Conservation (phyloP, 768 basidiomycete species). For the Serendipita indica region DNA sequence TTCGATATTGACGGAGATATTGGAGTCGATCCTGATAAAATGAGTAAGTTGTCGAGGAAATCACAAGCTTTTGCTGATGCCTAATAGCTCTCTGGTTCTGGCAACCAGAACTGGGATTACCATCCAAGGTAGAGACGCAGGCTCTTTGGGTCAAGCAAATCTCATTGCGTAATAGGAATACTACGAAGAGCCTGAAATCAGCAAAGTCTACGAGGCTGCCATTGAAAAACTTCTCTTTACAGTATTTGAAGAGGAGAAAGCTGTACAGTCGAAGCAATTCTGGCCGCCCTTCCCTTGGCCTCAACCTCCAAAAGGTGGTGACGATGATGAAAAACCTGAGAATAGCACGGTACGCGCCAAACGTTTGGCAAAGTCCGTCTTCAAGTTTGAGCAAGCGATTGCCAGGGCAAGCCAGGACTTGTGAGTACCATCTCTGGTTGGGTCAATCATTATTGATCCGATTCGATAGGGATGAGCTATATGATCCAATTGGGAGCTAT, state of each 20-base stretch:
- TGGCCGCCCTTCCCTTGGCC: conserved; percentile 20
- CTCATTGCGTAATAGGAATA: conserved; percentile 46
- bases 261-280: conserved; percentile 11
- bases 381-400: conserved; percentile 64
- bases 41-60: too few species aligned
- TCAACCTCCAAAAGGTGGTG: conserved; percentile 59
- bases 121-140: conserved; percentile 49
- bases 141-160: conserved; percentile 1
- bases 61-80: too few species aligned
- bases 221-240: conserved; percentile 50
- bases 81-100: conserved; percentile 75
- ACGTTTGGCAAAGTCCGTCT: conserved; percentile 52
- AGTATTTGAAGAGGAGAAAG: conserved; percentile 37
- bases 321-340: conserved; percentile 38
- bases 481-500: conserved; percentile 76
- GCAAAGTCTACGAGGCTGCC: conserved; percentile 54
- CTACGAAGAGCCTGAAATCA: conserved; percentile 59
- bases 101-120: conserved; percentile 68
- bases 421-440: conserved; percentile 26
- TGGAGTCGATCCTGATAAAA: conserved; percentile 69
- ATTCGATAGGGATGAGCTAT: conserved; percentile 52
- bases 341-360: conserved; percentile 42
- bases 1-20: conserved; percentile 81
- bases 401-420: conserved; percentile 69
- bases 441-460: conserved; percentile 9